phyloP scores from a whole-genome alignment of 345 rosid species.

The Eucalyptus sp. region DNA sequence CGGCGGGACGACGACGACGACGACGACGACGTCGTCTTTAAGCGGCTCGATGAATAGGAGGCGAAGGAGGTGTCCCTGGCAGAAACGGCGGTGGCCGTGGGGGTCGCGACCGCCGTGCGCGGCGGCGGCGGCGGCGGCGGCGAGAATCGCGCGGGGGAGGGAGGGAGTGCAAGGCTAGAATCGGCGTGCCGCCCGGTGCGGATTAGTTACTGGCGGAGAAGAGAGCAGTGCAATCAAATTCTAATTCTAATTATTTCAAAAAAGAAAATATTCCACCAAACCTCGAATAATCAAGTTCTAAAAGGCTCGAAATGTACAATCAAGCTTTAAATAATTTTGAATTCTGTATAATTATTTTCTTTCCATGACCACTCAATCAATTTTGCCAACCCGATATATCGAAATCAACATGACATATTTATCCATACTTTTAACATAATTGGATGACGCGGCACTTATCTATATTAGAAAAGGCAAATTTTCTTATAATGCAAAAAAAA shows the following conservation, averaged over 20 bases:
- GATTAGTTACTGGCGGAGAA: not conserved
- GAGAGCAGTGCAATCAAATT: not conserved
- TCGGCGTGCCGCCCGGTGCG: not conserved
- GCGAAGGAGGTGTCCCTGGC: not conserved
- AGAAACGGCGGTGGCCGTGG: not conserved
- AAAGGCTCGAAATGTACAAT: too few relatives aligned
- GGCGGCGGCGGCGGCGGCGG: not conserved
- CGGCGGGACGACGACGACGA: not conserved
- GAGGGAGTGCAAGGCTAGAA: not conserved
- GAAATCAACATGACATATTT: too few relatives aligned
- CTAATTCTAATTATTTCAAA: not conserved
- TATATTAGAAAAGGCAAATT: too few relatives aligned
- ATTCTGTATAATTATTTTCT: not conserved
- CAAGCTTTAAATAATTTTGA: not conserved
- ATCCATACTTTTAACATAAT: too few relatives aligned
- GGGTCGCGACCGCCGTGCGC: not conserved
- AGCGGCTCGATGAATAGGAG: not conserved
- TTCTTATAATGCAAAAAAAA: not conserved
- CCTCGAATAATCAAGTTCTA: too few relatives aligned
- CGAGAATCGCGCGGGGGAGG: not conserved
- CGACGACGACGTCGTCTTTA: not conserved
- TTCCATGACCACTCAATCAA: not conserved
- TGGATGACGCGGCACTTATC: fast-evolving
- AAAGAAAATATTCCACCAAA: not conserved
- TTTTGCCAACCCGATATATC: not conserved